A percentile compares a stretch with the other conserved stretches of the same genome.
Conservation (phyloP, 148 eudicot genomes). For the Nyssa sinensis region DNA sequence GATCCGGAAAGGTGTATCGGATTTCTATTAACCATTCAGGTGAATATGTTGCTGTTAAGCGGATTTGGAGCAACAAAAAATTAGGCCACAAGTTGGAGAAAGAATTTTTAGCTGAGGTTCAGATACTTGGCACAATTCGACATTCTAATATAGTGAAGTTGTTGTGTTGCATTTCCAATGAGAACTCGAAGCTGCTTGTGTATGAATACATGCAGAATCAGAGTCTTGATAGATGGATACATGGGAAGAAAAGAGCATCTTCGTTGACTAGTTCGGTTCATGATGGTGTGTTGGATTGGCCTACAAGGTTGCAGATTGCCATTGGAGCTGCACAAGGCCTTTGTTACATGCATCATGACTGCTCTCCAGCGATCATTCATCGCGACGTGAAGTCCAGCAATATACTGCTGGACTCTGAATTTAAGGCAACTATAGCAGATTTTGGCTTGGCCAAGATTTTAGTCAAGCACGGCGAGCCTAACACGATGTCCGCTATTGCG, state of each 20-base stretch:
- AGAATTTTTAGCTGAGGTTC: constrained; percentile 64
- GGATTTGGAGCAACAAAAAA: constrained; percentile 45
- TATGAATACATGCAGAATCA: constrained; percentile 75
- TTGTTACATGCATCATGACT: constrained; percentile 74
- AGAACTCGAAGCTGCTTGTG: constrained; percentile 55
- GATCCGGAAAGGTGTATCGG: constrained; percentile 59
- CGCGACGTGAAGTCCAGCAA: constrained; percentile 76
- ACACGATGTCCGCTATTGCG: constrained; percentile 61
- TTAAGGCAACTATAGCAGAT: constrained; percentile 69
- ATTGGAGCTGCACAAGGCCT: constrained; percentile 72
- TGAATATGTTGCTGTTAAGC: constrained; percentile 50
- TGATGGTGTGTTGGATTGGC: constrained; percentile 51
- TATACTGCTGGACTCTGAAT: constrained; percentile 60
- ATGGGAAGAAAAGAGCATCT: constrained; percentile 24
- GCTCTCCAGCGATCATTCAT: constrained; percentile 60
- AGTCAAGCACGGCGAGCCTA: constrained; percentile 42
- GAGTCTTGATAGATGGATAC: constrained; percentile 73
- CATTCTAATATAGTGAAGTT: constrained; percentile 76
- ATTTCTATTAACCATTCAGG: constrained; percentile 37
- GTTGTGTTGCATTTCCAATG: constrained; percentile 66
- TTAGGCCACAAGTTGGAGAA: constrained; percentile 42
- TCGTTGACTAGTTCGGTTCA: constrained; percentile 12
- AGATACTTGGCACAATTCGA: constrained; percentile 58
- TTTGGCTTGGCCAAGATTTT: constrained; percentile 61
- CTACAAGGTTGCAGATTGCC: constrained; percentile 54